A percentile compares a stretch with the other conserved stretches of the same genome.
phyloP scores from a whole-genome alignment of 2,329 filamentous ascomycete species.

The Sporothrix variecibatus region DNA sequence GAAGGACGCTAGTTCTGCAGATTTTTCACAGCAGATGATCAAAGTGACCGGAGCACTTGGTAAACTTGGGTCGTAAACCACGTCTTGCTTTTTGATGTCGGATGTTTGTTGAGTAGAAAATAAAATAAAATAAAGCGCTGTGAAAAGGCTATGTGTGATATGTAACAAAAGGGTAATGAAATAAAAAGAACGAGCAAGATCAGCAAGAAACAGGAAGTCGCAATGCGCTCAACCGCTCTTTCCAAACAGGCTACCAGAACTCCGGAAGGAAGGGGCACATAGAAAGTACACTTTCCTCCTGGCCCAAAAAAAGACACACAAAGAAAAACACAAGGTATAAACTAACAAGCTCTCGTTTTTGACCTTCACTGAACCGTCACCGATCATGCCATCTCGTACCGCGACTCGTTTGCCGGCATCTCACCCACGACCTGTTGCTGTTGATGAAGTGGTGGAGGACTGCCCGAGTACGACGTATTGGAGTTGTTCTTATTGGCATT shows the following conservation, averaged over 20 bases:
- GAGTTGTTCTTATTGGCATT: not conserved
- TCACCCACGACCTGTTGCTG: constrained; percentile 11
- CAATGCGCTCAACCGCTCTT: not conserved
- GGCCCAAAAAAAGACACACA: not conserved
- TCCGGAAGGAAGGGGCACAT: not conserved
- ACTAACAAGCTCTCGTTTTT: not conserved
- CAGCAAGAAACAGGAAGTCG: not conserved
- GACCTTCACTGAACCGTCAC: not conserved
- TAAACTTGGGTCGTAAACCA: too few relatives aligned
- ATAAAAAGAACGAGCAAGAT: not conserved
- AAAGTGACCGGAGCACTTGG: too few relatives aligned
- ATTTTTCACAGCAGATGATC: not conserved
- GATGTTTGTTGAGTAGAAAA: not conserved
- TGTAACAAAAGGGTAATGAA: not conserved
- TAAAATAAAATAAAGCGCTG: not conserved
- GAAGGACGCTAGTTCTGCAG: not conserved
- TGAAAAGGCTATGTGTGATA: not conserved
- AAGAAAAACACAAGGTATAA: not conserved
- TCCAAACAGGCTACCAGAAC: not conserved
- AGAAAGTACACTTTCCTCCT: not conserved
- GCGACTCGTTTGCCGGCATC: not conserved
- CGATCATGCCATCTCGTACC: constrained; percentile 24
- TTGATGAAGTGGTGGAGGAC: not conserved
- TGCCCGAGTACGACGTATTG: not conserved
- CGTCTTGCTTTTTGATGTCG: not conserved